A percentile compares a stretch with the other conserved stretches of the same genome.
These are phyloP conservation scores for Rutstroemia sp. DNA, from an alignment of 2,329 filamentous ascomycete species.

Conservation along the genomic window DNA sequence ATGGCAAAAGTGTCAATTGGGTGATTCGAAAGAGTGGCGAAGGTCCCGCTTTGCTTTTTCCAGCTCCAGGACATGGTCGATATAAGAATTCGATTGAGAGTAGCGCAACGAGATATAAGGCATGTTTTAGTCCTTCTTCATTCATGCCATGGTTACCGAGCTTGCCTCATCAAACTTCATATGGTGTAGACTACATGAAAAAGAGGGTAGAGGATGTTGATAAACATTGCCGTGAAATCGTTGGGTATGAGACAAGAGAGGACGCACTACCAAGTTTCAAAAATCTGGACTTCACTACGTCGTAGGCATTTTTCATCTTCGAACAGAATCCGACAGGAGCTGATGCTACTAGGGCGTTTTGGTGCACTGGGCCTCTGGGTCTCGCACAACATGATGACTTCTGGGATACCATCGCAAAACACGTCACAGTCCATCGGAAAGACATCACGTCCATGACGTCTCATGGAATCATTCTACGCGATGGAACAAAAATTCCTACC, in stretches of 20 bases:
- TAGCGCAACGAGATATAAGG: background rate
- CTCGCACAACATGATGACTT: conserved; percentile 25
- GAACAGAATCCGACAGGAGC: background rate
- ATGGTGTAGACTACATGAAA: background rate
- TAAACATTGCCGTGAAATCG: background rate
- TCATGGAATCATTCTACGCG: background rate
- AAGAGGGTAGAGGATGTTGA: background rate
- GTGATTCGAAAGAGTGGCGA: conserved; percentile 4
- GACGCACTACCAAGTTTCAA: background rate
- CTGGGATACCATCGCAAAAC: conserved; percentile 20
- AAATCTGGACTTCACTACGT: background rate
- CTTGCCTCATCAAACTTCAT: background rate
- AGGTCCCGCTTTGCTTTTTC: conserved; percentile 3
- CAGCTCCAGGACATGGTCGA: background rate
- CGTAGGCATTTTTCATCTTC: background rate
- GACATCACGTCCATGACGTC: background rate
- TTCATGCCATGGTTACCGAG: conserved; percentile 1
- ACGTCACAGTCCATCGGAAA: background rate
- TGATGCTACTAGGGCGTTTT: conserved; percentile 14
- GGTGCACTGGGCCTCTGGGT: conserved; percentile 25
- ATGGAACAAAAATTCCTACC: background rate
- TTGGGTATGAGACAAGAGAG: background rate
- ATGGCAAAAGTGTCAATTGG: background rate
- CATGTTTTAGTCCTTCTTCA: conserved; percentile 1
- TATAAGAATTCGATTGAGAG: conserved; percentile 13